Evolutionary conservation across 768 basidiomycete species (phyloP).

Genomic region (Zangia roseola): DNA sequence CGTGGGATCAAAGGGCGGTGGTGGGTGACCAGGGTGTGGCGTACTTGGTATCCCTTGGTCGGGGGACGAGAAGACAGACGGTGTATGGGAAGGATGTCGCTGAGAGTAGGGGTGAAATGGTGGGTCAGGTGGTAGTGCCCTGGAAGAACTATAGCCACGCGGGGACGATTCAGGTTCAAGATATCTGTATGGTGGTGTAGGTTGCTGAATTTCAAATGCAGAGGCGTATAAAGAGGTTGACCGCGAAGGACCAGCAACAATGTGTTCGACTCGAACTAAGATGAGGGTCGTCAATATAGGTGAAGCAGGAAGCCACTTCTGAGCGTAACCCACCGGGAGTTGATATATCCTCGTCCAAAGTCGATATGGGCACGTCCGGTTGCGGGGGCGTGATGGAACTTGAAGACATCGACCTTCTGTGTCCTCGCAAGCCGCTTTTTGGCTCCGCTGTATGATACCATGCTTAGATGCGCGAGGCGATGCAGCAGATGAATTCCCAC

Average conservation of each 20-base stretch:
- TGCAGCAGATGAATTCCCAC: slow-evolving; percentile 16
- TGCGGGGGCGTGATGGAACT: neutral
- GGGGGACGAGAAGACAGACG: slow-evolving; percentile 17
- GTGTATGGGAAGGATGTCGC: slow-evolving; percentile 18
- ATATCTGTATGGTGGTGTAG: slow-evolving; percentile 7
- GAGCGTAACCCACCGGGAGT: slow-evolving; percentile 13
- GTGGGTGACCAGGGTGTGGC: slow-evolving; percentile 30
- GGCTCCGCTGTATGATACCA: slow-evolving; percentile 3
- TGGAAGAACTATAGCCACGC: slow-evolving; percentile 1
- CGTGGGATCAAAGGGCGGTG: slow-evolving; percentile 24
- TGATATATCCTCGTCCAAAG: slow-evolving; percentile 1
- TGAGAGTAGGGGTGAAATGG: slow-evolving; percentile 15
- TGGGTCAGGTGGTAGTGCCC: slow-evolving; percentile 12
- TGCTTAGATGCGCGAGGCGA: slow-evolving; percentile 6
- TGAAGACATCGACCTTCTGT: slow-evolving; percentile 7
- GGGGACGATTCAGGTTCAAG: slow-evolving; percentile 3
- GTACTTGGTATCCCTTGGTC: slow-evolving; percentile 12
- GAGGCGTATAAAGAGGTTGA: slow-evolving; percentile 6
- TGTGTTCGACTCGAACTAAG: slow-evolving; percentile 11
- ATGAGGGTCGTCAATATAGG: slow-evolving; percentile 2
- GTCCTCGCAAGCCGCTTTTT: slow-evolving; percentile 8
- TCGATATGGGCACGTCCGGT: neutral
- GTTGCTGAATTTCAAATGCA: slow-evolving; percentile 9
- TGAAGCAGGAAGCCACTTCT: neutral
- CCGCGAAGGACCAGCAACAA: slow-evolving; percentile 9